A percentile compares a stretch with the other conserved stretches of the same genome.
Evolutionary conservation across 2,329 filamentous ascomycete species (phyloP).

Genomic region (Rhynchosporium graminicola): DNA sequence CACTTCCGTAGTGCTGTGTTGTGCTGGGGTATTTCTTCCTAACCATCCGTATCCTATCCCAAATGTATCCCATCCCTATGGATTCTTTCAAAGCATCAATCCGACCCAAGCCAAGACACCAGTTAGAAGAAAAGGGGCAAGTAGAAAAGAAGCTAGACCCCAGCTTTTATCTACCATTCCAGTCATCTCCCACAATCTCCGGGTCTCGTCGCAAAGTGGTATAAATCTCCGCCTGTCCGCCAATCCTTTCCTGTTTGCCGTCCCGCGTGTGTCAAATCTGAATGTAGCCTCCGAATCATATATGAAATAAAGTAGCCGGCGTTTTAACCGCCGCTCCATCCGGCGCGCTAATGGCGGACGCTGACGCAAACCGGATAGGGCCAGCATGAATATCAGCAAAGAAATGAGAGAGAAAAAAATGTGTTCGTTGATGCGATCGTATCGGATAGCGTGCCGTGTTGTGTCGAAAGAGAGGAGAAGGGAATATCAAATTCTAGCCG

Average conservation of each 20-base stretch:
- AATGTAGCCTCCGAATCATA: background rate
- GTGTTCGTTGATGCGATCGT: background rate
- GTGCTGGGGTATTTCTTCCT: constrained; percentile 16
- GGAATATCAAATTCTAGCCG: background rate
- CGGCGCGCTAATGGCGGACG: too few relatives aligned
- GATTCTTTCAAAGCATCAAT: constrained; percentile 2
- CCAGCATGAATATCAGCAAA: constrained; percentile 6
- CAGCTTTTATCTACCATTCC: background rate
- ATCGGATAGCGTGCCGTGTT: background rate
- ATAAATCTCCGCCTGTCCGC: background rate
- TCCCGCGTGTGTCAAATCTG: constrained; percentile 3
- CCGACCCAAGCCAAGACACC: background rate
- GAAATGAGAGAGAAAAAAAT: constrained; percentile 1
- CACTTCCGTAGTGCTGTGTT: background rate
- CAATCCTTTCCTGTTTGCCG: background rate
- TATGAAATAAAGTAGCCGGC: too few relatives aligned
- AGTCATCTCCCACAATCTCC: background rate
- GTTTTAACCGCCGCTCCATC: too few relatives aligned
- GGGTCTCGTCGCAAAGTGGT: background rate
- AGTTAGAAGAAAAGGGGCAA: too few relatives aligned
- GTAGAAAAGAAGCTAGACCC: background rate
- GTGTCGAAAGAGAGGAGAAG: background rate
- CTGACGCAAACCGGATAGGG: background rate
- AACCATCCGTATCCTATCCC: background rate
- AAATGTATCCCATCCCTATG: background rate